Evolutionary conservation across 768 basidiomycete species (phyloP), one percentile per base, ranked within the genome.

Genomic region (Mycena crocata): DNA sequence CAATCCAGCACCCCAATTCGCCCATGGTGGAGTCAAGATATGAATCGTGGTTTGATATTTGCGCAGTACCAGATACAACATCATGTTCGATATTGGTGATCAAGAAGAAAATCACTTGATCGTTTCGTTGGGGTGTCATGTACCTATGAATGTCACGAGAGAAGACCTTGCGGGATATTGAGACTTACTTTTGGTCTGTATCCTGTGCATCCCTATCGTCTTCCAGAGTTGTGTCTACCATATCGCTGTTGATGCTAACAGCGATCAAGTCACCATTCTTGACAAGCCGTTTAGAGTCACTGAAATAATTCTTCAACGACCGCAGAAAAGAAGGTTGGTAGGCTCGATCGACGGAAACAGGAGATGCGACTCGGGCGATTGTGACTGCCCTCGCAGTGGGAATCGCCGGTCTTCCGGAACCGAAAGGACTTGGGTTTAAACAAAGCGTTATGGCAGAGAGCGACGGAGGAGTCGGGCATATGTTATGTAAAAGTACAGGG

Each of bases 1-100:
- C 94, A 23, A 98, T 84, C 86, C 93, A 93, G 72, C 92, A 96
- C 0, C 97, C 97, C 21, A 96, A 75, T 71, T 93, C 89, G 6
- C 92, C 93, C 23, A 85, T 76, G 0, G 85, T 83, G 2, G 85
- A 85, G 19, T 88, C 87, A 26, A 85, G 80, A 69, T 88, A 86
- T 8, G 86, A 75, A 66, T 90, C 88, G 24, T 78, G 77, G 37
- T 52, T 39, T 6, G 62, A 52, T 44, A 75, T 65, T 23, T 68
- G 63, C 67, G 73, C 64, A 59, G 74, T 45, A 69, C 76, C 76
- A 35, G 83, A 72, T 8, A 88, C 75, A 0, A 89, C 79, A 56
- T 89, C 88, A 73, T 89, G 87, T 34, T 93, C 91, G 35, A 98
- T 78, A 60, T 91, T 87, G 17, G 93, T 93, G 52, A 98, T 83